These are phyloP conservation scores for Trichoderma parareesei DNA, from an alignment of 495 filamentous ascomycete species.

Conservation along the genomic window DNA sequence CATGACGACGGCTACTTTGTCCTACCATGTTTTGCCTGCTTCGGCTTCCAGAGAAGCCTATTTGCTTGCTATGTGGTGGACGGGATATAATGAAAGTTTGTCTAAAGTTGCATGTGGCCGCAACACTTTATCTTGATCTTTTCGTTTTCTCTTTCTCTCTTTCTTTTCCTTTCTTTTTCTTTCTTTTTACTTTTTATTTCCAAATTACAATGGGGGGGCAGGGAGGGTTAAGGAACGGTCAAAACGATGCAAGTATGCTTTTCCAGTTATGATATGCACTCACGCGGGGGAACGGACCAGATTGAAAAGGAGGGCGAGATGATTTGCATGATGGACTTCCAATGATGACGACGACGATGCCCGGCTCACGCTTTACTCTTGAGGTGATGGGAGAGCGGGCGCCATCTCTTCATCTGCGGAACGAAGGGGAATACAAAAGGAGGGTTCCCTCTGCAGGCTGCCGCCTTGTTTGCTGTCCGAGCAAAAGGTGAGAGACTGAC, in stretches of 20 bases:
- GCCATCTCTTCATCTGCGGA: slow-evolving; percentile 1
- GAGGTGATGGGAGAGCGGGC: neutral
- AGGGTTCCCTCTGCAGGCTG: neutral
- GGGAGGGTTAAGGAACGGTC: neutral
- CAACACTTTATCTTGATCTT: too few species aligned
- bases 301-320: slow-evolving; percentile 5
- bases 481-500: neutral
- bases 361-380: slow-evolving; percentile 1
- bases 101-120: neutral
- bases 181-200: neutral
- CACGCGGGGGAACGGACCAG: neutral
- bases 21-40: neutral
- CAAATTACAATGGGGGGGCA: neutral
- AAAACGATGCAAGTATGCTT: neutral
- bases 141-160: neutral
- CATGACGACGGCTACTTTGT: neutral
- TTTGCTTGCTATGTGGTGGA: neutral
- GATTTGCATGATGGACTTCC: neutral
- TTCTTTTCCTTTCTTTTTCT: neutral
- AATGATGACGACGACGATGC: neutral
- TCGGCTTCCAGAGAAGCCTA: neutral
- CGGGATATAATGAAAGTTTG: neutral
- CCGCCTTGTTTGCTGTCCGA: neutral
- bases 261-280: neutral
- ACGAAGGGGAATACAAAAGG: neutral